Base-by-base conservation (phyloP, 345 rosid species). In the Populus deltoides region DNA sequence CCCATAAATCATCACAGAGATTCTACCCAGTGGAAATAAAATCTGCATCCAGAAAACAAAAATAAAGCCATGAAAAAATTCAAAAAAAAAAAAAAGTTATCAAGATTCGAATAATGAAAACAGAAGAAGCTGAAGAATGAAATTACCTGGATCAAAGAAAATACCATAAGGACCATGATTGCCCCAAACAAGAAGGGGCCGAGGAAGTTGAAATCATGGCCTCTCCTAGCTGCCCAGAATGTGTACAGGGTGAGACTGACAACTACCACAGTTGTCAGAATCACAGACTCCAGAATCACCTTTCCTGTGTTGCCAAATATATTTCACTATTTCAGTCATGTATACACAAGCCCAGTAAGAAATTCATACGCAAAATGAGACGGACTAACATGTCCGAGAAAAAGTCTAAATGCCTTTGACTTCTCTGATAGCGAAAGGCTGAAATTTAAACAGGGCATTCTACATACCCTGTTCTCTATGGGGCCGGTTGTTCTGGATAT, bases 121-220 rank as follows among this genome's bases (percentile, higher is more conserved):
- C 6, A 5, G 27, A 24, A 5, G 15, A 36, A 13, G n/a, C 29
- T 55, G 70, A 20, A 39, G 43, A 49, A 33, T 20, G 7, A 8
- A 22, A 4, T 33, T 73, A 92, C 98, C 94, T 93, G 98, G 78
- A 94, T 94, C 45, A 93, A 15, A 62, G 90, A 86, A 75, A 94
- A 94, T 6, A 92, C 88, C 69, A 92, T 70, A 15, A 93, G 90
- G 49, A 92, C 87, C 38, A 90, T 69, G 74, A 93, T 0, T 4
- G 95, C 93, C 68, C 96, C 98, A 78, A 90, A 92, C 89, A 94
- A 84, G 88, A 94, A 94, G 55, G 97, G 99, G 6, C 97, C 97
- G 12, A 94, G 93, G 86, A 93, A 94, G 81, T 79, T 90, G 85
- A 94, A 94, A 81, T 94, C 97, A 18, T 93, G 86, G 81, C 99